A percentile compares a stretch with the other conserved stretches of the same genome.
These are phyloP conservation scores for Funneliformis mosseae DNA, from an alignment of 192 early-diverging fungal genomes.

Conservation along the genomic window DNA sequence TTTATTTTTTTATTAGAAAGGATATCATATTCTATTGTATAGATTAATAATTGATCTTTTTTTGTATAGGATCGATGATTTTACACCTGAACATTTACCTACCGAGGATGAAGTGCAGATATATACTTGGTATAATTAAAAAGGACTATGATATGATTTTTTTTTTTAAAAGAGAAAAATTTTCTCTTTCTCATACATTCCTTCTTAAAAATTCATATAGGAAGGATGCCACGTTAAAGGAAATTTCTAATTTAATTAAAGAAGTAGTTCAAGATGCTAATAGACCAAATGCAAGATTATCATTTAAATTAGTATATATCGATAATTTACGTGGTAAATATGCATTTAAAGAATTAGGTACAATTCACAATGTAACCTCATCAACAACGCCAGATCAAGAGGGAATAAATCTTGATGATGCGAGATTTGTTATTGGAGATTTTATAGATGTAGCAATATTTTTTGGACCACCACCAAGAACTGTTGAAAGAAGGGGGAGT, in stretches of 20 bases:
- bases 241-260: slow-evolving; percentile 57
- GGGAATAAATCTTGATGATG: slow-evolving; percentile 52
- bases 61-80: slow-evolving; percentile 37
- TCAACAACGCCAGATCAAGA: slow-evolving; percentile 43
- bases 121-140: slow-evolving; percentile 57
- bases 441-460: slow-evolving; percentile 57
- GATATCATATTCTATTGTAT: background rate
- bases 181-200: background rate
- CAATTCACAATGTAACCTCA: slow-evolving; percentile 38
- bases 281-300: slow-evolving; percentile 43
- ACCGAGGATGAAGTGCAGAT: slow-evolving; percentile 51
- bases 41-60: background rate
- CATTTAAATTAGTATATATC: slow-evolving; percentile 54
- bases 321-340: slow-evolving; percentile 44
- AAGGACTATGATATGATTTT: background rate
- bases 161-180: background rate
- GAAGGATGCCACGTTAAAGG: slow-evolving; percentile 64
- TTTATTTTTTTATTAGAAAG: background rate
- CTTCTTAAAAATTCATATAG: slow-evolving; percentile 36
- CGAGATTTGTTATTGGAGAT: slow-evolving; percentile 62
- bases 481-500: slow-evolving; percentile 20
- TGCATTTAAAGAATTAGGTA: slow-evolving; percentile 48
- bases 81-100: slow-evolving; percentile 44
- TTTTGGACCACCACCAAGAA: slow-evolving; percentile 25
- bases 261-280: slow-evolving; percentile 47